Conservation (phyloP, 1,139 yeast species). For the Hemisphaericaspora lyxosophila region DNA sequence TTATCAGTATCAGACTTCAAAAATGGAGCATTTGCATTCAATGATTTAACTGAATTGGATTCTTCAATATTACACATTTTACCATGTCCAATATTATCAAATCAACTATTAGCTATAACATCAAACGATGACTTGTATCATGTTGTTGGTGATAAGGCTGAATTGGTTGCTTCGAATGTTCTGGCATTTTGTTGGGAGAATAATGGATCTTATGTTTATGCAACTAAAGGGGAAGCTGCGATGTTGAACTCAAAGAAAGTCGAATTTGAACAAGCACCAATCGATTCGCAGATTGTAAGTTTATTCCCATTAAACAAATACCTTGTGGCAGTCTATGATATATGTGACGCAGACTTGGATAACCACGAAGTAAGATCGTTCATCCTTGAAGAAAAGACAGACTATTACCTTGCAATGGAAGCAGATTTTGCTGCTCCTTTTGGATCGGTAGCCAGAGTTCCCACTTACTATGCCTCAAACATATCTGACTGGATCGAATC, state of each 20-base stretch:
- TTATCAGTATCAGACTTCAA: constrained; percentile 8
- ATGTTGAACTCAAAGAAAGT: constrained; percentile 8
- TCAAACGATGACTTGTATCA: constrained; percentile 7
- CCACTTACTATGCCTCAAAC: constrained; percentile 45
- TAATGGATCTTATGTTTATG: constrained; percentile 12
- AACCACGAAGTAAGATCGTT: constrained; percentile 17
- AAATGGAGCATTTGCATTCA: constrained; percentile 8
- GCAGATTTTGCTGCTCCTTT: constrained; percentile 57
- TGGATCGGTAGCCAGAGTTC: constrained; percentile 51
- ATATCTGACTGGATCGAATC: constrained; percentile 45
- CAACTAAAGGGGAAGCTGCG: constrained; percentile 4
- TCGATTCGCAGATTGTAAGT: constrained; percentile 6
- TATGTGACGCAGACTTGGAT: constrained; percentile 18
- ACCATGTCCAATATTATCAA: constrained; percentile 6
- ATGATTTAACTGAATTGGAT: constrained; percentile 1
- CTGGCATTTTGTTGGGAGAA: constrained; percentile 16
- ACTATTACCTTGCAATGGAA: constrained; percentile 10
- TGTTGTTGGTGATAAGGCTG: constrained; percentile 2
- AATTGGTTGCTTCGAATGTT: constrained; percentile 12
- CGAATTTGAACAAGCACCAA: constrained; percentile 3
- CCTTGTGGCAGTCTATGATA: constrained; percentile 13
- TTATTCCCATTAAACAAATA: constrained; percentile 5
- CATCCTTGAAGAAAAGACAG: constrained; percentile 8
- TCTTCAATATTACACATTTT: constrained; percentile 5
- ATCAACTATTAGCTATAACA: constrained; percentile 7